Evolutionary conservation across 805 yeast genomes (phyloP).

Genomic region (Saturnispora sanitii): DNA sequence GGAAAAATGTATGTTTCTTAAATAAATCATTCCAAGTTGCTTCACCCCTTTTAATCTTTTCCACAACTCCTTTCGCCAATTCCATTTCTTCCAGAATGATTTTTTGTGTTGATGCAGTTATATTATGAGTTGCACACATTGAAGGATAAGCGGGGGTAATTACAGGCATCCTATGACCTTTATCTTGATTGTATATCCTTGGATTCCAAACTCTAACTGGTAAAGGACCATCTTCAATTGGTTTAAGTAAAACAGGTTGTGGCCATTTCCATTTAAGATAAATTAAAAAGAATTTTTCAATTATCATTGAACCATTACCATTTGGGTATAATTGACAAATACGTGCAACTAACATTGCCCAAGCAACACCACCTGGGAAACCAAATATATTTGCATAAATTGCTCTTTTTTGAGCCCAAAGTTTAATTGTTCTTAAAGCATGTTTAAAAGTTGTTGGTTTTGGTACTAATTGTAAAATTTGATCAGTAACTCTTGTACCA

Average conservation of each 20-base stretch:
- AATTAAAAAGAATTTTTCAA: constrained; percentile 82
- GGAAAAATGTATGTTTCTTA: constrained; percentile 72
- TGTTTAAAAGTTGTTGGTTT: constrained; percentile 87
- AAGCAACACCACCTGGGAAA: constrained; percentile 98
- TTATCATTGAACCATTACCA: constrained; percentile 85
- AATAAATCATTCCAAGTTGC: constrained; percentile 70
- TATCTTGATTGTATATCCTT: constrained; percentile 75
- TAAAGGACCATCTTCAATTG: constrained; percentile 92
- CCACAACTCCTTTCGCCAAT: constrained; percentile 66
- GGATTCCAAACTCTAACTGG: constrained; percentile 98
- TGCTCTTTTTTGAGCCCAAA: constrained; percentile 96
- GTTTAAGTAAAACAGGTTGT: constrained; percentile 87
- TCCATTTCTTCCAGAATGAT: constrained; percentile 70
- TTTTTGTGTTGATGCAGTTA: constrained; percentile 77
- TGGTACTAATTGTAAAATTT: constrained; percentile 80
- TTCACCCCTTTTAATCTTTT: constrained; percentile 53
- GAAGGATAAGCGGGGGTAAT: constrained; percentile 98
- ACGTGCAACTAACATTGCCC: constrained; percentile 99
- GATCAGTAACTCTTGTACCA: constrained; percentile 97
- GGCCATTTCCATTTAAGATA: constrained; percentile 96
- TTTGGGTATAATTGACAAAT: constrained; percentile 95
- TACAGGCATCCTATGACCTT: constrained; percentile 92
- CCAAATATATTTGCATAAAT: constrained; percentile 93
- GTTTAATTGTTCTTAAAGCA: constrained; percentile 82
- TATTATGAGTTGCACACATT: constrained; percentile 98